Conservation (phyloP, 148 eudicot species). For the Rhododendron ferrugineum region DNA sequence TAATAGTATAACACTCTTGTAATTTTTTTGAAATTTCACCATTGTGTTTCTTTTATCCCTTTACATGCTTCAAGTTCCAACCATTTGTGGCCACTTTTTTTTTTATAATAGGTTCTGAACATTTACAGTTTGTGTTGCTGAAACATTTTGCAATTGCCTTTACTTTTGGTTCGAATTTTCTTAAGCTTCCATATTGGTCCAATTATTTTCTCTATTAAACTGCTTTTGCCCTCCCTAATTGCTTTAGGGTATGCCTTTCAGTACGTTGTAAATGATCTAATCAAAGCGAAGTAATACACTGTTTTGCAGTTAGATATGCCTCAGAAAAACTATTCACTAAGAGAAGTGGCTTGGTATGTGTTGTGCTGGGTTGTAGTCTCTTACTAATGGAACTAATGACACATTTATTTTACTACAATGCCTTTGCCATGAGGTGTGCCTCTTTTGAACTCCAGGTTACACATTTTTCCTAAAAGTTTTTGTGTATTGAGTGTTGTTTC, state of each 20-base stretch:
- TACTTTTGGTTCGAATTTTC: not conserved
- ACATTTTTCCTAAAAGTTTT: not conserved
- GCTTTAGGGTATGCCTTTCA: not conserved
- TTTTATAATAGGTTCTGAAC: not conserved
- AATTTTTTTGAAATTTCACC: not conserved
- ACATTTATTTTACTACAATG: slow-evolving; percentile 79
- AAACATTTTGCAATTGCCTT: not conserved
- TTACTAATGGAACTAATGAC: slow-evolving; percentile 68
- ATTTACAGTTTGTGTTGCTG: not conserved
- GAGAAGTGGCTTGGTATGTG: slow-evolving; percentile 73
- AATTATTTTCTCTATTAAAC: not conserved
- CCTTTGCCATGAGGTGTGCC: slow-evolving; percentile 78
- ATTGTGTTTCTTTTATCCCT: not conserved
- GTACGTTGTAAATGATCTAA: not conserved
- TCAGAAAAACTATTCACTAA: slow-evolving; percentile 50
- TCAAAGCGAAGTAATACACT: not conserved
- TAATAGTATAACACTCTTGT: not conserved
- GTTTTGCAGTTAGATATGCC: slow-evolving; percentile 70
- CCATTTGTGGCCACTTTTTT: not conserved
- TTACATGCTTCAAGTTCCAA: not conserved
- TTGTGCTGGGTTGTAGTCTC: slow-evolving; percentile 67
- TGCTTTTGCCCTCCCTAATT: not conserved
- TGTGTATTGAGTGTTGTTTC: not conserved
- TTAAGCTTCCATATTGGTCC: not conserved
- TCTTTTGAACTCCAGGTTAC: not conserved